Evolutionary conservation across 495 filamentous ascomycete genomes (phyloP).

Genomic region (Penicillium egyptiacum): DNA sequence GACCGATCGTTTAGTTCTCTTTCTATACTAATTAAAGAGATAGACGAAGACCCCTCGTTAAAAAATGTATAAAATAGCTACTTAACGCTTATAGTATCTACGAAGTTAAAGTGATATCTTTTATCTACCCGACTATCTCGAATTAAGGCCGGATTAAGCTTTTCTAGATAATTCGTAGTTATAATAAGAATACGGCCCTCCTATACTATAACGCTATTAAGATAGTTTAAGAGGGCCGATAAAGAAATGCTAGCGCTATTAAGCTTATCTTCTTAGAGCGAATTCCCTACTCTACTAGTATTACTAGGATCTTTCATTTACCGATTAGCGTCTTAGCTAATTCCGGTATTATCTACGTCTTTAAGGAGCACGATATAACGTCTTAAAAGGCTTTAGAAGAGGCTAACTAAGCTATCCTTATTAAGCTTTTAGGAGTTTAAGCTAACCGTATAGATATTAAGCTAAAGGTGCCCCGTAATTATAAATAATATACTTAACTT

Average conservation of each 20-base stretch:
- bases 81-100: not conserved
- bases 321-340: slow-evolving; percentile 29
- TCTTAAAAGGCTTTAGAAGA: slow-evolving; percentile 55
- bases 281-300: not conserved
- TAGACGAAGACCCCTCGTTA: not conserved
- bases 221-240: slow-evolving; percentile 77
- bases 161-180: slow-evolving; percentile 78
- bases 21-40: not conserved
- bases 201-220: slow-evolving; percentile 79
- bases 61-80: not conserved
- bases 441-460: slow-evolving; percentile 59
- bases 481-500: slow-evolving; percentile 65
- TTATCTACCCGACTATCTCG: slow-evolving; percentile 72
- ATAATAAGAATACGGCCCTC: slow-evolving; percentile 81
- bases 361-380: slow-evolving; percentile 39
- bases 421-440: slow-evolving; percentile 8
- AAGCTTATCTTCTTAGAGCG: slow-evolving; percentile 32
- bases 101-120: not conserved
- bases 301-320: not conserved
- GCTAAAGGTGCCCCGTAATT: slow-evolving; percentile 58
- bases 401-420: slow-evolving; percentile 61
- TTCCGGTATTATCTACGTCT: slow-evolving; percentile 36
- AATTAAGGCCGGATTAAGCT: slow-evolving; percentile 72
- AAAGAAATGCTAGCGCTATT: slow-evolving; percentile 46
- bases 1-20: not conserved